phyloP scores from a whole-genome alignment of 2,329 filamentous ascomycete genomes.

The Pleoardoris graminearum region DNA sequence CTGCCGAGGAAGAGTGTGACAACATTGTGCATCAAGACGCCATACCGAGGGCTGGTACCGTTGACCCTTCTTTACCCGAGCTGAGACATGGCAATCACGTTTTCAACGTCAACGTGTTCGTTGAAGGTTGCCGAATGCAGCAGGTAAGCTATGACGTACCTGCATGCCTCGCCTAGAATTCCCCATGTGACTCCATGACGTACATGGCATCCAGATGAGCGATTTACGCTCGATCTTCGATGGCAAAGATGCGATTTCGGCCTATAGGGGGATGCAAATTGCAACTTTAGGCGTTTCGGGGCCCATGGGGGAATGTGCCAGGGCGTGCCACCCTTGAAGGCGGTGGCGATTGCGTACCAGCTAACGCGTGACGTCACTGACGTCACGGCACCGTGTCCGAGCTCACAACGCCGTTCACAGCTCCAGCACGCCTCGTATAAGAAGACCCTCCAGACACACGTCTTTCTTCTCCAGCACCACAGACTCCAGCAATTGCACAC shows the following conservation, averaged over 20 bases:
- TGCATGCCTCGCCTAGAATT: not conserved
- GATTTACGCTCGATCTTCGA: not conserved
- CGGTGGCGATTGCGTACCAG: not conserved
- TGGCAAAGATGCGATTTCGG: too few relatives aligned
- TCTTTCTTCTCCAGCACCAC: not conserved
- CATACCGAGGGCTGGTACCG: too few relatives aligned
- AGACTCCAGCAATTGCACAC: not conserved
- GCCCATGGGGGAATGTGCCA: not conserved
- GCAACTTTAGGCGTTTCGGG: not conserved
- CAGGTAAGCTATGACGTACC: not conserved
- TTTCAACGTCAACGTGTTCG: too few relatives aligned
- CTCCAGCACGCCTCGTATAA: not conserved
- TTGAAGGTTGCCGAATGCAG: not conserved
- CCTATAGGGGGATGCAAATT: not conserved
- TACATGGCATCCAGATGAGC: not conserved
- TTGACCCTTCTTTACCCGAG: too few relatives aligned
- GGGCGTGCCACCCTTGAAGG: not conserved
- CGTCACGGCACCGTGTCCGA: constrained; percentile 1
- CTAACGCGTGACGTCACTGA: not conserved
- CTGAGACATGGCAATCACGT: too few relatives aligned
- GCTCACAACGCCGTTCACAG: not conserved
- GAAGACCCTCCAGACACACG: not conserved
- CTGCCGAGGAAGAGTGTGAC: too few relatives aligned
- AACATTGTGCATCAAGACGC: too few relatives aligned
- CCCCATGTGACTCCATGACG: not conserved